Percentiles rank a stretch among this genome's conserved stretches.
Evolutionary conservation across 345 rosid genomes (phyloP).

Genomic region (Salix suchowensis): DNA sequence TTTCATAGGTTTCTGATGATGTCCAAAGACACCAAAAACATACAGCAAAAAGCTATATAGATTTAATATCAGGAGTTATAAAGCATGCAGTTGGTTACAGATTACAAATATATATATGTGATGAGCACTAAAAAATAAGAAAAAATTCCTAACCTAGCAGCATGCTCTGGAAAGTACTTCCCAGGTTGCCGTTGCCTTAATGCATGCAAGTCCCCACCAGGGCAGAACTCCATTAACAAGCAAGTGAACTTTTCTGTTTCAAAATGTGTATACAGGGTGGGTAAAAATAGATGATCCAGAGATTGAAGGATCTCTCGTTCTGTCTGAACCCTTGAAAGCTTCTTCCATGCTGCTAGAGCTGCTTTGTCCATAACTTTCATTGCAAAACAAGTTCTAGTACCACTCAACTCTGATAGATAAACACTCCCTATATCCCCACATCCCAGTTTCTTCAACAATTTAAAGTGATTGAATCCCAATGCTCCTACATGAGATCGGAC

Average conservation of each 20-base stretch:
- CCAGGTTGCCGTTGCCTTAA: constrained; percentile 84
- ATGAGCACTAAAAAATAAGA: not conserved
- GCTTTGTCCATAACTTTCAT: constrained; percentile 84
- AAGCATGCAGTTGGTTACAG: not conserved
- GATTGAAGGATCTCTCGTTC: constrained; percentile 85
- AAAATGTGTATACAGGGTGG: constrained; percentile 77
- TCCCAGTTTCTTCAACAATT: constrained; percentile 52
- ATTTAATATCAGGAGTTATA: not conserved
- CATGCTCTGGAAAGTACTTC: constrained; percentile 79
- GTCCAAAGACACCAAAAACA: not conserved
- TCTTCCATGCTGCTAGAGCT: constrained; percentile 66
- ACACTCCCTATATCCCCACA: constrained; percentile 90
- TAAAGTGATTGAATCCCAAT: constrained; percentile 60
- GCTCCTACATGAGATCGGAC: constrained; percentile 44
- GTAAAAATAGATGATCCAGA: constrained; percentile 88
- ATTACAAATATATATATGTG: not conserved
- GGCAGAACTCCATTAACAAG: constrained; percentile 96
- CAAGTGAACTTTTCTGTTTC: constrained; percentile 76
- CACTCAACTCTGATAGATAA: constrained; percentile 69
- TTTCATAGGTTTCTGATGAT: too few species aligned
- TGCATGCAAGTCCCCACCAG: constrained; percentile 89
- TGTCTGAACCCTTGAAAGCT: constrained; percentile 83
- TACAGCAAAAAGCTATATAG: not conserved
- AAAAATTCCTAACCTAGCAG: constrained; percentile 56
- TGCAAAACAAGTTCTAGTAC: constrained; percentile 66